These are phyloP conservation scores for Barnettozyma populi DNA, from an alignment of 805 yeast genomes.

Conservation along the genomic window DNA sequence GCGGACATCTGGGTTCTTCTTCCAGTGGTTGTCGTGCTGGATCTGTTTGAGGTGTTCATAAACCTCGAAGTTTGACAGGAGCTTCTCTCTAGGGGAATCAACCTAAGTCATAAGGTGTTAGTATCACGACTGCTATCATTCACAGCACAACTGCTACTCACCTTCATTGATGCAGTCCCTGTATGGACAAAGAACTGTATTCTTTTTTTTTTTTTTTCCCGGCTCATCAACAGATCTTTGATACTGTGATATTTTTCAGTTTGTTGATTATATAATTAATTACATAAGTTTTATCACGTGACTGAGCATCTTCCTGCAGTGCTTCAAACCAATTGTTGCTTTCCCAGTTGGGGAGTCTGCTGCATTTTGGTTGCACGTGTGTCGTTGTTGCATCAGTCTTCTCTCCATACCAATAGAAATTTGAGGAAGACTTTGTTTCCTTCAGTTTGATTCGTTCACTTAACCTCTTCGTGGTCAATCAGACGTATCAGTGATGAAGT, in stretches of 20 bases:
- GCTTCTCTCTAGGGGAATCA: conserved; percentile 43
- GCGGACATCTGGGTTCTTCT: conserved; percentile 5
- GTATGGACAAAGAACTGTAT: not conserved
- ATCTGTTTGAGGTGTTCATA: conserved; percentile 41
- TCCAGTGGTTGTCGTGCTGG: conserved; percentile 34
- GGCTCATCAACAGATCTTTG: too few relatives aligned
- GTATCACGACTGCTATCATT: too few relatives aligned
- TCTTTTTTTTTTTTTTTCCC: too few relatives aligned
- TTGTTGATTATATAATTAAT: too few relatives aligned
- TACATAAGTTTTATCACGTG: too few relatives aligned
- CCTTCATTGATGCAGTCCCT: not conserved
- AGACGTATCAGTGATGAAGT: conserved; percentile 56
- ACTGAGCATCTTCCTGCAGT: not conserved
- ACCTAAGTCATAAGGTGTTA: conserved; percentile 19
- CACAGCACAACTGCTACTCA: too few relatives aligned
- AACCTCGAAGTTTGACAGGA: conserved; percentile 55
- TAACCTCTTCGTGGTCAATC: not conserved
- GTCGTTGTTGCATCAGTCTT: not conserved
- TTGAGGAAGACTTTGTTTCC: not conserved
- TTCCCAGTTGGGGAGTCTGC: not conserved
- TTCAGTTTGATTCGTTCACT: not conserved
- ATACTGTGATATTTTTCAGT: too few relatives aligned
- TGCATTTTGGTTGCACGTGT: not conserved
- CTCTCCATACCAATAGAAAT: not conserved
- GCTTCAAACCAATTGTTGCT: not conserved